Evolutionary conservation across 2,329 filamentous ascomycete species (phyloP), one percentile per base, ranked within the genome.

Genomic region (Aspergillus fumigatiaffinis): DNA sequence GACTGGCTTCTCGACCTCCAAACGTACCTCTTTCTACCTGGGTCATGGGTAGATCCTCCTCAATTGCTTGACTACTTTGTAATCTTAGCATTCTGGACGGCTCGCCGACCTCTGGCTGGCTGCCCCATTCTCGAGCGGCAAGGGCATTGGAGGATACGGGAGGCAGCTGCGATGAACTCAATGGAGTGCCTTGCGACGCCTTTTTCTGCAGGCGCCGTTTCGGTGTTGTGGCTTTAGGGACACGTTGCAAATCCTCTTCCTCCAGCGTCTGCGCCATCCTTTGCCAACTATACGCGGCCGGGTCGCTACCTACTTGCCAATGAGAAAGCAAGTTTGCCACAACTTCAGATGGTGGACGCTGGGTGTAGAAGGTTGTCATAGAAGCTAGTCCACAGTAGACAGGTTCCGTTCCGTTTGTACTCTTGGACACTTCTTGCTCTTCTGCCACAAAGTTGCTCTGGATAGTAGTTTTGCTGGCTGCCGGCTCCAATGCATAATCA

Each of bases 11-110:
- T 21, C 75, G 67, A 38, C 72, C 63, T 28, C 74, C 75, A 59
- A 76, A 77, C 21, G 62, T 50, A 10, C 75, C 75, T 35, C 72
- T 69, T 57, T 77, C 75, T 23, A 67, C 56, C 53, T 77, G 75
- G n/a, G 72, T 77, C 73, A 76, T 76, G 4, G 73, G 69, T 21
- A 71, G 51, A 29, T 68, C 66, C 17, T 71, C 70, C 20, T 73
- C 62, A 9, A 61, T 66, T 21, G 65, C 59, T 47, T 77, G 74
- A 54, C 74, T 76, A 59, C 71, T 76, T 35, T 66, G 61, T 21
- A 71, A 42, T 53, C 62, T 56, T 21, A 63, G 29, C 41, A 57
- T 25, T 25, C 29, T 55, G 38, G 63, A 60, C 42, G 48, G 54
- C 50, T 62, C 56, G 38, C 57, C 54, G 17, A 51, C 55, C n/a